Evolutionary conservation across 768 basidiomycete genomes (phyloP).

Genomic region (Leccinum ochraceum): DNA sequence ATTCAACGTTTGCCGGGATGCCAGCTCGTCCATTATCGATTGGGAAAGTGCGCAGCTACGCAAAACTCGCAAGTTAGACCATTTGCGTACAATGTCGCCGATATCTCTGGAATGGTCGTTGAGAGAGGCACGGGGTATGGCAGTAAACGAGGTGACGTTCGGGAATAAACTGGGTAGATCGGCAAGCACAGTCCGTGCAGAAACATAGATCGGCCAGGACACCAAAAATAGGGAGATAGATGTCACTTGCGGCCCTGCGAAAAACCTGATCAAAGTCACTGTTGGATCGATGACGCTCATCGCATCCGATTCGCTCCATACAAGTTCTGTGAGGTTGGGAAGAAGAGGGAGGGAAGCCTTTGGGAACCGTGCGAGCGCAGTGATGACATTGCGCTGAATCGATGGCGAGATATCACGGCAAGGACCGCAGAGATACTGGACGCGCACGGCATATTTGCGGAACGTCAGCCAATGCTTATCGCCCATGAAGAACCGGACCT

Average conservation of each 20-base stretch:
- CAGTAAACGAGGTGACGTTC: conserved; percentile 19
- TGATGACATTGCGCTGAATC: conserved; percentile 6
- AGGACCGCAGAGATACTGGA: conserved; percentile 13
- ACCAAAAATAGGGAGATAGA: conserved; percentile 7
- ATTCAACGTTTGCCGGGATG: conserved; percentile 2
- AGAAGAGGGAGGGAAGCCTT: conserved; percentile 15
- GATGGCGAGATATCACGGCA: conserved; percentile 6
- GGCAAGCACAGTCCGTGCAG: conserved; percentile 2
- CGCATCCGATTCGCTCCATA: conserved; percentile 8
- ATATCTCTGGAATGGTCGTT: conserved; percentile 12
- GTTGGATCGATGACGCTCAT: conserved; percentile 3
- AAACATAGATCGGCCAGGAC: conserved; percentile 6
- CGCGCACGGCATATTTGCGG: conserved; percentile 16
- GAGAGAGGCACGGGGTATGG: conserved; percentile 9
- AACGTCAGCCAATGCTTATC: conserved; percentile 20
- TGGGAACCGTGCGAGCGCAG: conserved; percentile 10
- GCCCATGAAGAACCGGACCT: conserved; percentile 13
- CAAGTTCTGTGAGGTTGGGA: conserved; percentile 17
- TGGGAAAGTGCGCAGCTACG: conserved; percentile 14
- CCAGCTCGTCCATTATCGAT: conserved; percentile 11
- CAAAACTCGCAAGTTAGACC: conserved; percentile 10
- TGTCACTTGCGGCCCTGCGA: conserved; percentile 10
- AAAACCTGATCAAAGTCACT: conserved; percentile 15
- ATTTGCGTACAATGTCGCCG: conserved; percentile 11
- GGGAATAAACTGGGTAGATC: conserved; percentile 12